Conservation (phyloP, 495 filamentous ascomycete species). For the Aspergillus nidulans region DNA sequence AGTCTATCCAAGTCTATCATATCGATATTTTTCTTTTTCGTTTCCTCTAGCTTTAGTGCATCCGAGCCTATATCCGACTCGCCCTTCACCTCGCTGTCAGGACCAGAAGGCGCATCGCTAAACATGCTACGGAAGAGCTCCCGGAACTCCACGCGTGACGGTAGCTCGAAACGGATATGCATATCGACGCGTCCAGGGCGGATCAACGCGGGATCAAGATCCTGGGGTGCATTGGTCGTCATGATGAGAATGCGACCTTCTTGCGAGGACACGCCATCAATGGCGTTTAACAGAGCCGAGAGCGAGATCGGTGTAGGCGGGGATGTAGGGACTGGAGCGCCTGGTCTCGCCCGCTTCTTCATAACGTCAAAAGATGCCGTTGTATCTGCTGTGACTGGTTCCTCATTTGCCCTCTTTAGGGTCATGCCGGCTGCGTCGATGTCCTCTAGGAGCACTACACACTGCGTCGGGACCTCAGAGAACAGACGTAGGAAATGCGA, state of each 20-base stretch:
- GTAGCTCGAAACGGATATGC: constrained; percentile 60
- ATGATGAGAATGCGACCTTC: constrained; percentile 79
- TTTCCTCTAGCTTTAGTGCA: background rate
- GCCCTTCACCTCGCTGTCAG: no score
- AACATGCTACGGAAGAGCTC: constrained; percentile 68
- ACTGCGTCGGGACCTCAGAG: background rate
- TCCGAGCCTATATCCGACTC: background rate
- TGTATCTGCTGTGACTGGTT: no score
- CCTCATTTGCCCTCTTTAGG: background rate
- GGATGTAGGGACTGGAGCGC: constrained; percentile 4
- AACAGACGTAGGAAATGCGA: background rate
- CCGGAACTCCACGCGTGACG: constrained; percentile 52
- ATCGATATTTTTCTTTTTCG: background rate
- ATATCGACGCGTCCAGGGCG: constrained; percentile 73
- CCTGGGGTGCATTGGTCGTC: constrained; percentile 75
- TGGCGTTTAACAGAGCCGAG: constrained; percentile 73
- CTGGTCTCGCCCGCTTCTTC: no score
- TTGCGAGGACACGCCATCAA: constrained; percentile 77
- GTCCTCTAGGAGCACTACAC: background rate
- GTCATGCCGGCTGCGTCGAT: background rate
- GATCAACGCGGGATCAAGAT: constrained; percentile 69
- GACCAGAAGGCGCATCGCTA: constrained; percentile 1
- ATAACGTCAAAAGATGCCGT: no score
- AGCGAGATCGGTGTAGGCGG: constrained; percentile 39
- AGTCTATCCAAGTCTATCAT: background rate